Base-by-base conservation (phyloP, 345 rosid species). In the Melaleuca quinquenervia region DNA sequence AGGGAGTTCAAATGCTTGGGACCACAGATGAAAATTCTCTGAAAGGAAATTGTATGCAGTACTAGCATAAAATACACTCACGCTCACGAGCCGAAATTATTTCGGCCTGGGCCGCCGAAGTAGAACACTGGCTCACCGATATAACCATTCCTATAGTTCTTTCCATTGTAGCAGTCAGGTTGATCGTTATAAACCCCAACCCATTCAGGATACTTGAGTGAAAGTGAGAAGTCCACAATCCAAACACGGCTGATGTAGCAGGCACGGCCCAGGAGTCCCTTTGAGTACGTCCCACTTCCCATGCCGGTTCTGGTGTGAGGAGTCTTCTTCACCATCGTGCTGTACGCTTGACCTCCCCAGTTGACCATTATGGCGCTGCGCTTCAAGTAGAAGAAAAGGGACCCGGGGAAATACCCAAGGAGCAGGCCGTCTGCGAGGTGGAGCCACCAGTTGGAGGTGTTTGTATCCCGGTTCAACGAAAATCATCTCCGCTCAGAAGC, bases 311-410 rank as follows among this genome's bases (percentile, higher is more conserved):
- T 88, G 2, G 95, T 94, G 86, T 93, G 94, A 12, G 94, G 93
- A 22, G 41, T 86, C 87, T 88, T 90, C 85, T 5, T 70, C 87
- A 93, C 90, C 86, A 85, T 86, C 36, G 56, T n/a, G 84, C 95
- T 93, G 53, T 88, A 83, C 60, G 92, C 95, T 87, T 92, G 89
- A 20, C 95, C 95, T 83, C 95, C 95, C 95, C 94, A 92, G 52
- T 91, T 86, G 16, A 92, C 93, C 27, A 90, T 50, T 13, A 82
- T 91, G 3, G 95, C 88, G 74, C 91, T 93, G 26, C 76, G 90
- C 2, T 54, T 82, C 27, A 93, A 87, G 85, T 10, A 29, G 1
- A 0, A 7, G 84, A 93, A 89, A 15, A 92, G 88, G 50, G 44
- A n/a, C 8, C 56, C 89, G 0, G 95, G 94, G 91, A 92, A 93